These are phyloP conservation scores for Trichodelitschia bisporula DNA, from an alignment of 495 filamentous ascomycete genomes.

Conservation along the genomic window DNA sequence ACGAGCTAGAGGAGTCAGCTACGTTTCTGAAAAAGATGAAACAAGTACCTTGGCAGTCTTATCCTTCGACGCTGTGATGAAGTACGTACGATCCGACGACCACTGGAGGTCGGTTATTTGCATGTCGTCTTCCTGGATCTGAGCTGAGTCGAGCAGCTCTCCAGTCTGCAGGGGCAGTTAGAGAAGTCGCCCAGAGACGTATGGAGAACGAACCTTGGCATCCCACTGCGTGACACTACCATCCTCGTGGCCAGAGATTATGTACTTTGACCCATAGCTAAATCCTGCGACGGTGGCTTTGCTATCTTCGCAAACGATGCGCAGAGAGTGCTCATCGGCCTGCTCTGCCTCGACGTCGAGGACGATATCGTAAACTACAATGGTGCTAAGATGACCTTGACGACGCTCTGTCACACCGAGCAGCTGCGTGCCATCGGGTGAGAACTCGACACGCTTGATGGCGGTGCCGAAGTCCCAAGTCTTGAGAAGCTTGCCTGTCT, in stretches of 20 bases:
- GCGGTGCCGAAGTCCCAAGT: slow-evolving; percentile 91
- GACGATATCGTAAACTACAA: slow-evolving; percentile 69
- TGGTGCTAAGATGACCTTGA: slow-evolving; percentile 80
- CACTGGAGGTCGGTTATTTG: slow-evolving; percentile 88
- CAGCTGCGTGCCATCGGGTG: slow-evolving; percentile 66
- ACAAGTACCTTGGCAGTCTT: slow-evolving; percentile 65
- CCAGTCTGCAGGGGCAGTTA: slow-evolving; percentile 29
- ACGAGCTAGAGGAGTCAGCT: slow-evolving; percentile 30
- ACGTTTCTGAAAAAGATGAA: background rate
- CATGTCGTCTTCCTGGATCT: slow-evolving; percentile 59
- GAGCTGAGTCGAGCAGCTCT: slow-evolving; percentile 52
- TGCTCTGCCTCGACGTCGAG: slow-evolving; percentile 63
- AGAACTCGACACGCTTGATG: slow-evolving; percentile 92
- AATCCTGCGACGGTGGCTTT: slow-evolving; percentile 94
- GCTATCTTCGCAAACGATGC: slow-evolving; percentile 76
- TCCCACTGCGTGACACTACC: slow-evolving; percentile 87
- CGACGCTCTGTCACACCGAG: slow-evolving; percentile 94
- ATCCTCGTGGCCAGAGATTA: slow-evolving; percentile 94
- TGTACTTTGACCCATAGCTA: slow-evolving; percentile 78
- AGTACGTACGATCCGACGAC: slow-evolving; percentile 81
- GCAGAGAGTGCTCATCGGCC: slow-evolving; percentile 51
- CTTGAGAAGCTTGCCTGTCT: slow-evolving; percentile 79
- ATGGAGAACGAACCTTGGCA: slow-evolving; percentile 37
- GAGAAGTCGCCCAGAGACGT: background rate
- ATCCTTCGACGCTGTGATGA: slow-evolving; percentile 94